These are phyloP conservation scores for Plasmodium vivax DNA, from an alignment of 169 alveolate species.

Conservation along the genomic window DNA sequence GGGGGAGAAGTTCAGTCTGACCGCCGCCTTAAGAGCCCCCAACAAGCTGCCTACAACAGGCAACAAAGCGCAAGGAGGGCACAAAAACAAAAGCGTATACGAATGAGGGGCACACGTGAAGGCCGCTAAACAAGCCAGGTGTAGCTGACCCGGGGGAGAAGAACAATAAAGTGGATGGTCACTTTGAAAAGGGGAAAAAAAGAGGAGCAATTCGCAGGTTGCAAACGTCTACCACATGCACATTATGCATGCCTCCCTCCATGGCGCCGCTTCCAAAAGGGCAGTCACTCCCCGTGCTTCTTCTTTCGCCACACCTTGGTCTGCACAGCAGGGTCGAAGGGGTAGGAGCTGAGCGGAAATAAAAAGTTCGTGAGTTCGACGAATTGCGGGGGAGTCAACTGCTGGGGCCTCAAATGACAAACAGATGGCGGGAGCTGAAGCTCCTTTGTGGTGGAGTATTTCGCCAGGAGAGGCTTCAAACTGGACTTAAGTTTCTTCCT, in stretches of 20 bases:
- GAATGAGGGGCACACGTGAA: neutral
- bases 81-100: neutral
- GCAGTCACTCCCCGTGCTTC: conserved; percentile 66
- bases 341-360: conserved; percentile 43
- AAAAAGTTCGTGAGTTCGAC: conserved; percentile 75
- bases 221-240: neutral
- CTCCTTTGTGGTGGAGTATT: conserved; percentile 44
- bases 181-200: neutral
- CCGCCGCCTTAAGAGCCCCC: neutral
- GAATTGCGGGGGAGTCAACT: conserved; percentile 78
- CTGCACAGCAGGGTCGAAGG: conserved; percentile 45
- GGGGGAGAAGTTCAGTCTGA: neutral
- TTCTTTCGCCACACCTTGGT: conserved; percentile 75
- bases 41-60: neutral
- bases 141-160: neutral
- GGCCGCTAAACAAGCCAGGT: neutral
- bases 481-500: conserved; percentile 83
- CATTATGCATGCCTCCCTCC: neutral
- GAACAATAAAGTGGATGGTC: neutral
- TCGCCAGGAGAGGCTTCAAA: conserved; percentile 61
- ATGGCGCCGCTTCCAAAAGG: neutral
- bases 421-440: conserved; percentile 77
- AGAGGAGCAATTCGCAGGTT: neutral
- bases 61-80: neutral
- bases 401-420: conserved; percentile 80